Base-by-base conservation (phyloP, 2,329 filamentous ascomycete genomes). In the Anthostomella pinea region DNA sequence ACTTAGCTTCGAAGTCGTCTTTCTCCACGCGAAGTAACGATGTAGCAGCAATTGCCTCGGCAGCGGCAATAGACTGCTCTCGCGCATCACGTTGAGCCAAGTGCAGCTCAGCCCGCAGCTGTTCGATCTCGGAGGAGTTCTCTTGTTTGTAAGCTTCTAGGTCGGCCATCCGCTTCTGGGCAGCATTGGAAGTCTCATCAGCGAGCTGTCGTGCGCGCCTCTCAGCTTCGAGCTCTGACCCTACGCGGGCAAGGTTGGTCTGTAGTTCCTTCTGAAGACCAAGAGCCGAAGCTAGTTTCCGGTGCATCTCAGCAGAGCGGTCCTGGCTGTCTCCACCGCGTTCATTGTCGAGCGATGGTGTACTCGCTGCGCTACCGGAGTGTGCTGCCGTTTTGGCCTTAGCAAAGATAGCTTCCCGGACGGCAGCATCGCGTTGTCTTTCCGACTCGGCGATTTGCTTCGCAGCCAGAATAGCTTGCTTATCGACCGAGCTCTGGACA, bases 361-460 rank as follows among this genome's bases (percentile, higher is more conserved):
- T 75, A 54, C 72, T 73, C 26, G 70, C 70, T 33, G 80, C 74
- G 51, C 83, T 88, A 37, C 80, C 75, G 23, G 63, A 53, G 46
- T 89, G 84, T 6, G 89, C 90, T 19, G 90, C 90, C 33, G 96
- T 70, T 58, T 88, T 96, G 3, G 94, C 89, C 58, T 94, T 95
- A 21, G 90, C 87, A 63, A 97, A 97, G 1, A 93, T 85, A 1
- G 93, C 93, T 66, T 98, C 94, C 52, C 84, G 86, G 35, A 98
- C 83, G n/a, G 93, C 93, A 25, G 85, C 82, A 63, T 98, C 93
- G 33, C 94, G 79, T 67, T 98, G 93, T 58, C 87, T 90, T 60
- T 98, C 93, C 1, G 94, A 85, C 59, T 96, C 90, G 2, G 91
- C 90, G 44, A 98, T 90, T 44, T 91, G 81, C 60, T 85, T 90